Conservation (phyloP, 257 asterid species). For the Penstemon newberryi region DNA sequence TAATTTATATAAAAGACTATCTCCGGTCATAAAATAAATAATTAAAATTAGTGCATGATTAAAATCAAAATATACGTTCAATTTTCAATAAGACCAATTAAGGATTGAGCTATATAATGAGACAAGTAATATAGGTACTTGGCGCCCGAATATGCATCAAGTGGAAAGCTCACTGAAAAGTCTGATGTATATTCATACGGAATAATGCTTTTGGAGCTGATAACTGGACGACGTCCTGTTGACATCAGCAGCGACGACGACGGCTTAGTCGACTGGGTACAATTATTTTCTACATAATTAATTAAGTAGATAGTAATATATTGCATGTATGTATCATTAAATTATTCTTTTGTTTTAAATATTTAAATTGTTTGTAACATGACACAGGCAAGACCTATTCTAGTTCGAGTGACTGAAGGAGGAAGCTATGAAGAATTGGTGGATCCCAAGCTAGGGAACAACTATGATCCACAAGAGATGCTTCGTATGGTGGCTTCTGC, state of each 20-base stretch:
- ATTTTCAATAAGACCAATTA: background rate
- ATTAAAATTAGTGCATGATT: background rate
- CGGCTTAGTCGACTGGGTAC: conserved; percentile 85
- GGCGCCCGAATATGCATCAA: conserved; percentile 90
- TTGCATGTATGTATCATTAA: background rate
- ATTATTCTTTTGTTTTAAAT: background rate
- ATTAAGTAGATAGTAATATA: no score
- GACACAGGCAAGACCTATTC: conserved; percentile 72
- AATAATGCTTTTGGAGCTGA: conserved; percentile 74
- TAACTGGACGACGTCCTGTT: conserved; percentile 78
- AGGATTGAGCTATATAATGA: no score
- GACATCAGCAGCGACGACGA: conserved; percentile 60
- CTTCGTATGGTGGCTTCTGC: conserved; percentile 72
- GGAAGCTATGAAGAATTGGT: conserved; percentile 69
- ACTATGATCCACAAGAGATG: conserved; percentile 74
- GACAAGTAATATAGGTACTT: conserved; percentile 46
- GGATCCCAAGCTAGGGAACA: conserved; percentile 56
- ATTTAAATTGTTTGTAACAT: background rate
- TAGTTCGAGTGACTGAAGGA: conserved; percentile 45
- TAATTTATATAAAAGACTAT: background rate
- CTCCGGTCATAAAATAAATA: background rate
- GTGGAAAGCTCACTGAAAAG: conserved; percentile 84
- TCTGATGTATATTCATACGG: conserved; percentile 90
- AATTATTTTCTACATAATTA: background rate
- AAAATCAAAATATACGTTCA: background rate